phyloP scores from a whole-genome alignment of 2,329 filamentous ascomycete genomes.

The Pseudogymnoascus sp. region DNA sequence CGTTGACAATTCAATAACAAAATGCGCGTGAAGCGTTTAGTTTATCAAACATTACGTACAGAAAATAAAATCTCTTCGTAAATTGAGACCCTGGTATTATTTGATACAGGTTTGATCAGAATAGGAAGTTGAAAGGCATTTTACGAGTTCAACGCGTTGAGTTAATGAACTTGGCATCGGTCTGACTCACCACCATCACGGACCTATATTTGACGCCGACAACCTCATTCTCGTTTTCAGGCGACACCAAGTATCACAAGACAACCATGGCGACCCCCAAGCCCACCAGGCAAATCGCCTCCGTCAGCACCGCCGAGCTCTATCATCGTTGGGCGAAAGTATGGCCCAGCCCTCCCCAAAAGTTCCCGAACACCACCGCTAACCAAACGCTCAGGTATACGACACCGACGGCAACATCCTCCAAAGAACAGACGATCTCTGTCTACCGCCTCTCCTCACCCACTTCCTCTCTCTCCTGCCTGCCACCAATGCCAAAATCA shows the following conservation, averaged over 20 bases:
- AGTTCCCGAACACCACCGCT: constrained; percentile 5
- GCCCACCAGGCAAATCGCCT: constrained; percentile 19
- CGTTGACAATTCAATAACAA: not conserved
- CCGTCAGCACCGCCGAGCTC: constrained; percentile 34
- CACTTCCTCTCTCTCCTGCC: constrained; percentile 33
- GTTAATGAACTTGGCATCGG: not conserved
- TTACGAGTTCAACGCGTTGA: not conserved
- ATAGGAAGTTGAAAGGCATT: not conserved
- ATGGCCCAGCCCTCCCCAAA: not conserved
- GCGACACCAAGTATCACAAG: not conserved
- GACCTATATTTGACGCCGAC: not conserved
- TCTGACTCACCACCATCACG: not conserved
- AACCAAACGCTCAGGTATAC: constrained; percentile 39
- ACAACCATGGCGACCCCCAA: not conserved
- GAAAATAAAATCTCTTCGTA: not conserved
- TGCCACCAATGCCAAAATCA: constrained; percentile 34
- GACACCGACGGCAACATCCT: constrained; percentile 60
- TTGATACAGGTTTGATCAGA: not conserved
- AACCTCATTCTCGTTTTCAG: not conserved
- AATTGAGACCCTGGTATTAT: not conserved
- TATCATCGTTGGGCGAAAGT: constrained; percentile 40
- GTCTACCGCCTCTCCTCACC: constrained; percentile 44
- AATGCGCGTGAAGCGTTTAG: not conserved
- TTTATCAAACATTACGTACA: not conserved
- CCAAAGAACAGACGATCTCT: constrained; percentile 52